phyloP scores from a whole-genome alignment of 208 protist species.

The Trypanosoma melophagium region DNA sequence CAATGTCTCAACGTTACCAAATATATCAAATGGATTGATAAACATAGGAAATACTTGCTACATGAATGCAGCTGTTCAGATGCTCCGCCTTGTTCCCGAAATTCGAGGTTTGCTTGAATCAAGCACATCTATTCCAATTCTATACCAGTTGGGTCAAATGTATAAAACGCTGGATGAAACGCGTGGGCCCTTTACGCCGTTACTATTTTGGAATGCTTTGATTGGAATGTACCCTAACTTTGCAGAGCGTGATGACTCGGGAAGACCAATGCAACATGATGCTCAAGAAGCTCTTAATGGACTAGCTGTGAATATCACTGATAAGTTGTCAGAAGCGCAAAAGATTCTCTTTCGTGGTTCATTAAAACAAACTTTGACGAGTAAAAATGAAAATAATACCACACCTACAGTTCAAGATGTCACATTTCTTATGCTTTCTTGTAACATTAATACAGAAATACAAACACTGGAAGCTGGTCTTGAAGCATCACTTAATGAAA shows the following conservation, averaged over 20 bases:
- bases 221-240: conserved; percentile 54
- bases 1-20: conserved; percentile 13
- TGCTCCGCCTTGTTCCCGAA: conserved; percentile 79
- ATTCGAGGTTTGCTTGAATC: conserved; percentile 38
- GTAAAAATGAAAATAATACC: conserved; percentile 49
- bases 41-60: conserved; percentile 92
- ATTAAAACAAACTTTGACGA: conserved; percentile 49
- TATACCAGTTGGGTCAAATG: conserved; percentile 35
- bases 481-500: conserved; percentile 62
- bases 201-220: conserved; percentile 55
- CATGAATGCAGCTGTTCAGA: conserved; percentile 85
- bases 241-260: conserved; percentile 59
- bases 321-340: conserved; percentile 38
- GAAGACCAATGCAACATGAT: conserved; percentile 84
- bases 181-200: conserved; percentile 39
- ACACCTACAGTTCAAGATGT: conserved; percentile 18
- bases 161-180: conserved; percentile 43
- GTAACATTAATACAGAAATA: conserved; percentile 79
- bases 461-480: conserved; percentile 80
- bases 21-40: conserved; percentile 43
- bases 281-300: conserved; percentile 72
- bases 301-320: conserved; percentile 44
- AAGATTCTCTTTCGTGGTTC: conserved; percentile 49
- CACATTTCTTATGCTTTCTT: conserved; percentile 79
- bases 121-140: conserved; percentile 41